Conservation (phyloP, 169 alveolate species). For the Eimeria sp. region DNA sequence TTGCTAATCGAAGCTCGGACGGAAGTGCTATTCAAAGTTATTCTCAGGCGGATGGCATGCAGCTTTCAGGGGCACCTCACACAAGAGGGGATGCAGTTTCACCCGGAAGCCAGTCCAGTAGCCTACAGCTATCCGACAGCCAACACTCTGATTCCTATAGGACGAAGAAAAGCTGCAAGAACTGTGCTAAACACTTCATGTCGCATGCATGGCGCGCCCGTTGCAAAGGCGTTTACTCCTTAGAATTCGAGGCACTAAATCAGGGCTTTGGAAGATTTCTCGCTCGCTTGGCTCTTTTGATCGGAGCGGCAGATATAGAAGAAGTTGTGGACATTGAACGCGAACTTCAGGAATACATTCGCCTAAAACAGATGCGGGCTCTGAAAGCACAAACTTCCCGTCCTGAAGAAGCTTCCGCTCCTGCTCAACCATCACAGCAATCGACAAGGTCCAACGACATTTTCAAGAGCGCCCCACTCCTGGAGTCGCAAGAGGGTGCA, state of each 20-base stretch:
- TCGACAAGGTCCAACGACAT: not conserved
- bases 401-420: not conserved
- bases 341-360: constrained; percentile 29
- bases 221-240: constrained; percentile 31
- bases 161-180: not conserved
- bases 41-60: not conserved
- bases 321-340: constrained; percentile 53
- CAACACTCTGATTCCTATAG: no score
- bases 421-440: not conserved
- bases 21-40: not conserved
- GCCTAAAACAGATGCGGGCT: constrained; percentile 1
- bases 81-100: not conserved
- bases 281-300: constrained; percentile 58
- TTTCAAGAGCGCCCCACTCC: not conserved
- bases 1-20: not conserved
- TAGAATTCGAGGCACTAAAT: constrained; percentile 63
- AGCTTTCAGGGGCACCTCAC: not conserved
- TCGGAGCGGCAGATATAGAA: constrained; percentile 72
- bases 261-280: constrained; percentile 50
- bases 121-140: not conserved
- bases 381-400: not conserved
- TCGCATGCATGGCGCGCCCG: constrained; percentile 43
- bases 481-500: not conserved
- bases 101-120: not conserved
- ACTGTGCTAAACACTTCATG: constrained; percentile 44